Evolutionary conservation across 257 asterid genomes (phyloP), one percentile per base, ranked within the genome.

Genomic region (Linaria vulgaris): DNA sequence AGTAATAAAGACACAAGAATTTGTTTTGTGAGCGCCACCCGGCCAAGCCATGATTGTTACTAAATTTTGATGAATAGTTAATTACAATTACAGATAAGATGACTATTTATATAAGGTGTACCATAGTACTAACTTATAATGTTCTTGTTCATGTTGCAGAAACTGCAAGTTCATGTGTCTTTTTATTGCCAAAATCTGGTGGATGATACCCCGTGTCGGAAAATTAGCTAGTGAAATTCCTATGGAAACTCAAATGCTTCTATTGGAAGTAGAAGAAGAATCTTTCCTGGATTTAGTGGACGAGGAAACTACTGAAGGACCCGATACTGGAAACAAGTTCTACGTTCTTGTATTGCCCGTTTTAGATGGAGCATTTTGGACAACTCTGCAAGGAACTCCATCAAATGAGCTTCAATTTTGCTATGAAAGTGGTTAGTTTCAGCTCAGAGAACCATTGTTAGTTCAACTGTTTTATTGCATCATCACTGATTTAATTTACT

Each of bases 181-280:
- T 10, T 86, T 77, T 66, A 63, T 72, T 0, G 78, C 75, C 53
- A 86, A 83, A 68, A 81, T 86, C 13, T 86, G 95, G 95, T 86
- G 95, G 95, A 86, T 86, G 91, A 80, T 73, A 49, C 95, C 95
- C 2, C 83, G 83, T 1, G 69, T 81, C 9, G 95, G 95, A 46
- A 83, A 57, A 59, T 78, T 67, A 0, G 87, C 66, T 0, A 66
- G 80, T 21, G 87, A 83, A 23, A 74, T 83, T 44, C 95, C 95
- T 16, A 9, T 79, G 59, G 95, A 86, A 72, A 86, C 88, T 39
- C 90, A 86, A 56, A 80, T 83, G 88, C 90, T 86, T 34, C 84
- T 83, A 6, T 24, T 85, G 30, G 95, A 83, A 72, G 78, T 30
- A 24, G 69, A 53, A 8, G 84, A 83, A 55, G 80, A 83, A 16